Evolutionary conservation across 805 yeast species (phyloP).

Genomic region (Danielia oregonensis): DNA sequence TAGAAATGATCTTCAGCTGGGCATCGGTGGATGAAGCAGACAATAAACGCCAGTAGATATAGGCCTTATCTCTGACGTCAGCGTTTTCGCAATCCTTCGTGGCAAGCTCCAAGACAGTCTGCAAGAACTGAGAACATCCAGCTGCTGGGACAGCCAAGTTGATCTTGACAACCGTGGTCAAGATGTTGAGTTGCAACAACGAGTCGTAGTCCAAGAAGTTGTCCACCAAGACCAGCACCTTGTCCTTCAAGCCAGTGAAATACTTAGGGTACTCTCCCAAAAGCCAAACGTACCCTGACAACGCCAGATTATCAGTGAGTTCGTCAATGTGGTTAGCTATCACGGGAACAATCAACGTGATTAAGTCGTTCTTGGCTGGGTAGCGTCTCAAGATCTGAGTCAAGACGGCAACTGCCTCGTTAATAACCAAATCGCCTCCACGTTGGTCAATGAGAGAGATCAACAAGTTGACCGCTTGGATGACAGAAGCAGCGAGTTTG

Average conservation of each 20-base stretch:
- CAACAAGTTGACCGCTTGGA: conserved; percentile 58
- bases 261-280: conserved; percentile 67
- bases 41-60: conserved; percentile 73
- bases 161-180: conserved; percentile 62
- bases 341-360: conserved; percentile 53
- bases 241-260: conserved; percentile 49
- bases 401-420: conserved; percentile 59
- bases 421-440: conserved; percentile 55
- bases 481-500: conserved; percentile 49
- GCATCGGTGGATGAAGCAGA: conserved; percentile 42
- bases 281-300: conserved; percentile 63
- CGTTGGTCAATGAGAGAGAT: conserved; percentile 58
- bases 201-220: conserved; percentile 59
- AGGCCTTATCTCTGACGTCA: conserved; percentile 79
- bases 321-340: conserved; percentile 46
- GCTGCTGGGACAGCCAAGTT: conserved; percentile 20
- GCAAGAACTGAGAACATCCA: conserved; percentile 44
- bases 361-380: conserved; percentile 47
- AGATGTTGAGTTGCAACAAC: conserved; percentile 53
- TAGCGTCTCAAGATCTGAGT: conserved; percentile 66
- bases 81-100: conserved; percentile 66
- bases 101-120: conserved; percentile 56
- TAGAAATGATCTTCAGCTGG: conserved; percentile 52
- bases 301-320: conserved; percentile 46
- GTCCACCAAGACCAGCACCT: conserved; percentile 44